Base-by-base conservation (phyloP, 805 yeast genomes). In the Ogataea salicorniae region DNA sequence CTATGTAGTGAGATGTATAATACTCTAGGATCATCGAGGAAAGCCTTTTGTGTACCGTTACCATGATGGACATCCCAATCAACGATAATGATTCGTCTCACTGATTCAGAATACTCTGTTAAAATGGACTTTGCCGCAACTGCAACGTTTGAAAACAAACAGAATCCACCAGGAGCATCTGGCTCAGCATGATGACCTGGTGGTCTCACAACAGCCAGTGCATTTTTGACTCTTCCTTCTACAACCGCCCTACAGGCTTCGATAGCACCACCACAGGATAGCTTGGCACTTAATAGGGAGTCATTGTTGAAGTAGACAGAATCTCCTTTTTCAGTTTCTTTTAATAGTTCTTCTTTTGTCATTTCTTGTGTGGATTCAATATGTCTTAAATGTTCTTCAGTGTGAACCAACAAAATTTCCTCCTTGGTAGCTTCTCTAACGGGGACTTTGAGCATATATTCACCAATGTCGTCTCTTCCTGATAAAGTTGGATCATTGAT, bases 41-140 rank as follows among this genome's bases (percentile, higher is more conserved):
- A 94, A 2, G 95, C 89, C 63, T 86, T 84, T 66, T 94, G 99
- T 1, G 99, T 94, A 37, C 99, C 99, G 66, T 94, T 94, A 23
- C 99, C 99, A 66, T 94, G 99, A 67, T 94, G 99, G 42, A 94
- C 90, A 67, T 94, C 99, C 99, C 99, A 94, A 66, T 94, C 99
- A 20, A 91, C 61, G 49, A 94, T 83, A 48, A 89, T 80, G 37
- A 94, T 87, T 56, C 79, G 79, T 52, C 95, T 74, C 6, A 92
- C 95, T 23, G 88, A 78, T 59, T 92, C 97, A 0, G 97, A 96
- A 64, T 89, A 92, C 47, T 78, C 74, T 55, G 82, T 82, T 48
- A 94, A 69, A 53, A 91, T 84, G 49, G 84, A 81, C 60, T 86
- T 86, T 16, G 97, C 96, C 2, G 99, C 98, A 17, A 94, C 97